Percentiles rank a stretch among this genome's conserved stretches.
These are phyloP conservation scores for Heimioporus sp. DNA, from an alignment of 768 basidiomycete species.

Conservation along the genomic window DNA sequence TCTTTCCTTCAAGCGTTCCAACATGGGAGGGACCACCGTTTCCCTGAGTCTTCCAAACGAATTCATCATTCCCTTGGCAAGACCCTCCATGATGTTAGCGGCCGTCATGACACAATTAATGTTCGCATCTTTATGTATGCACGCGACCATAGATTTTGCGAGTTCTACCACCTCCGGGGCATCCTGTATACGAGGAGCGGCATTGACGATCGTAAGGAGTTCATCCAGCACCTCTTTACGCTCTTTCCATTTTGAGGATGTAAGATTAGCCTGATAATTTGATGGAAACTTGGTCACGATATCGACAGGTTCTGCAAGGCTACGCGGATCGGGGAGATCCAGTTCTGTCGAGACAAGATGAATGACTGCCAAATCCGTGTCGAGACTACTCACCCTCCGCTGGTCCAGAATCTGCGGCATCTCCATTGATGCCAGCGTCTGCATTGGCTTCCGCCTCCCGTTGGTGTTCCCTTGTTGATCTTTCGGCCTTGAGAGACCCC, in stretches of 20 bases:
- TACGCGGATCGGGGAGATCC: constrained; percentile 69
- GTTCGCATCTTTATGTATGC: constrained; percentile 89
- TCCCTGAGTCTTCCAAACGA: constrained; percentile 76
- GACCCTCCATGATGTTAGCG: constrained; percentile 77
- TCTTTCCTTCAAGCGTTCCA: constrained; percentile 92
- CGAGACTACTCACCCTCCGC: constrained; percentile 45
- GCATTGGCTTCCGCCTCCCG: constrained; percentile 61
- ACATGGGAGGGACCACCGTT: constrained; percentile 67
- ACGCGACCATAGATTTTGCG: constrained; percentile 69
- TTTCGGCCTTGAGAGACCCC: constrained; percentile 74
- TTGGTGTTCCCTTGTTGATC: constrained; percentile 73
- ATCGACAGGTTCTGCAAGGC: constrained; percentile 78
- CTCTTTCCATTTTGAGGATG: constrained; percentile 98
- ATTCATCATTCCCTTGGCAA: constrained; percentile 78
- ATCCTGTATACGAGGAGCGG: constrained; percentile 77
- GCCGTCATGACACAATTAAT: constrained; percentile 93
- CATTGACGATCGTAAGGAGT: constrained; percentile 63
- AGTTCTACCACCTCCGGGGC: constrained; percentile 75
- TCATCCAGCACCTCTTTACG: constrained; percentile 90
- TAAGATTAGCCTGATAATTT: constrained; percentile 68
- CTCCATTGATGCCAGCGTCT: constrained; percentile 32
- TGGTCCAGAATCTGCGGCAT: constrained; percentile 43
- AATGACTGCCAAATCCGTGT: constrained; percentile 1
- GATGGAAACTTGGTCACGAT: constrained; percentile 74
- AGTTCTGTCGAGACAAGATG: constrained; percentile 36